Percentiles rank a stretch among this genome's conserved stretches.
Conservation (phyloP, 371 early-diverging fungal species). For the Gilbertella persicaria region DNA sequence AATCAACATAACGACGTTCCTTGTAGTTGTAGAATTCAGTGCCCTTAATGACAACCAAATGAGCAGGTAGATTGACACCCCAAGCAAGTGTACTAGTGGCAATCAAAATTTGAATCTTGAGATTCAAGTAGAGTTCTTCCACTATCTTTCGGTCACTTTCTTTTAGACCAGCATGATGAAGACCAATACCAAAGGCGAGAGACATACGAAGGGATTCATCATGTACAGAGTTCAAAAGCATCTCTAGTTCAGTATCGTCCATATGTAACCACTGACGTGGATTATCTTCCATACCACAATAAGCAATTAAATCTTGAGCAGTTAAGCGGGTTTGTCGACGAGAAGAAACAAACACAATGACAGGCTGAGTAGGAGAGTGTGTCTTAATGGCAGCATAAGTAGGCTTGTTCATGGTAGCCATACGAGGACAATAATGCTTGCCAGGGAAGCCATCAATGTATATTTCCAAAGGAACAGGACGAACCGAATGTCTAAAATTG, state of each 20-base stretch:
- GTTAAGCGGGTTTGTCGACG: conserved; percentile 94
- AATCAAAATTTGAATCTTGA: conserved; percentile 95
- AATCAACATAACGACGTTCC: conserved; percentile 86
- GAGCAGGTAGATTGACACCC: conserved; percentile 99
- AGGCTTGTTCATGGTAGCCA: conserved; percentile 98
- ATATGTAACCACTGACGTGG: conserved; percentile 90
- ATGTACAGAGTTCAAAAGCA: conserved; percentile 63
- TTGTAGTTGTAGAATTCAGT: conserved; percentile 97
- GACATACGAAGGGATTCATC: conserved; percentile 80
- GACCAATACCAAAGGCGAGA: conserved; percentile 95
- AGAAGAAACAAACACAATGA: conserved; percentile 97
- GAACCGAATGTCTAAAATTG: conserved; percentile 94
- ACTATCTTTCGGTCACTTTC: conserved; percentile 86
- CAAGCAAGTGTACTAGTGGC: conserved; percentile 99
- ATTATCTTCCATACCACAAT: conserved; percentile 89
- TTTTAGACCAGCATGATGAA: conserved; percentile 98
- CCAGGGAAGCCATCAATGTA: conserved; percentile 96
- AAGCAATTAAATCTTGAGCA: conserved; percentile 91
- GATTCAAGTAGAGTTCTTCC: conserved; percentile 92
- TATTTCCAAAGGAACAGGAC: conserved; percentile 95
- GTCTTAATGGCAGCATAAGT: conserved; percentile 91
- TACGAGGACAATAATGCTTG: conserved; percentile 92
- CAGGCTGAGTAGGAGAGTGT: conserved; percentile 90
- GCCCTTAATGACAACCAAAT: conserved; percentile 98
- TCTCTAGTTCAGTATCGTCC: conserved; percentile 80